A percentile compares a stretch with the other conserved stretches of the same genome.
These are phyloP conservation scores for Cetraspora pellucida DNA, from an alignment of 192 early-diverging fungal species.

Conservation along the genomic window DNA sequence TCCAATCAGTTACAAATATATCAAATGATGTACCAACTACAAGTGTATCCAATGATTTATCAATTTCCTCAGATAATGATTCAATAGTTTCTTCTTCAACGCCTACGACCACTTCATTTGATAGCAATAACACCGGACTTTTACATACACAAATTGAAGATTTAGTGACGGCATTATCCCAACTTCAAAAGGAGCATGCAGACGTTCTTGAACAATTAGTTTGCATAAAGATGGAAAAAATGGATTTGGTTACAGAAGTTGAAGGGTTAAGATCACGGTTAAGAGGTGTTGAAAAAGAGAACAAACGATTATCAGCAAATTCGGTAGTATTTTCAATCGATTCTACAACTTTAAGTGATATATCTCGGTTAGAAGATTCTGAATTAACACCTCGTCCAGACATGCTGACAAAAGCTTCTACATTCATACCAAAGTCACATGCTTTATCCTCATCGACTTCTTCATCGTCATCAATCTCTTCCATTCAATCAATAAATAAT, in stretches of 20 bases:
- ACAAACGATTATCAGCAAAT: constrained; percentile 45
- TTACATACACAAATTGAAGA: constrained; percentile 61
- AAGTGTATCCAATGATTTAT: neutral
- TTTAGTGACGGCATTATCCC: constrained; percentile 65
- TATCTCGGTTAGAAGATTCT: neutral
- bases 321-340: constrained; percentile 4
- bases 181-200: constrained; percentile 69
- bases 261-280: constrained; percentile 57
- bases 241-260: constrained; percentile 50
- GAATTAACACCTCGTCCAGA: neutral
- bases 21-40: neutral
- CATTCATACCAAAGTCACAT: no score
- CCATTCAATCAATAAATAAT: no score
- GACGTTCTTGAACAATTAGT: constrained; percentile 64
- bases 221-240: constrained; percentile 54
- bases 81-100: no score
- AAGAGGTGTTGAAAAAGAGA: constrained; percentile 48
- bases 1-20: neutral
- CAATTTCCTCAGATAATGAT: neutral
- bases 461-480: no score
- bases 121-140: constrained; percentile 36
- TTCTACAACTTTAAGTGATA: constrained; percentile 6
- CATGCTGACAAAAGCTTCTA: no score
- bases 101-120: neutral
- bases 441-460: no score